phyloP scores from a whole-genome alignment of 768 basidiomycete genomes.

The Leccinum ochraceum region DNA sequence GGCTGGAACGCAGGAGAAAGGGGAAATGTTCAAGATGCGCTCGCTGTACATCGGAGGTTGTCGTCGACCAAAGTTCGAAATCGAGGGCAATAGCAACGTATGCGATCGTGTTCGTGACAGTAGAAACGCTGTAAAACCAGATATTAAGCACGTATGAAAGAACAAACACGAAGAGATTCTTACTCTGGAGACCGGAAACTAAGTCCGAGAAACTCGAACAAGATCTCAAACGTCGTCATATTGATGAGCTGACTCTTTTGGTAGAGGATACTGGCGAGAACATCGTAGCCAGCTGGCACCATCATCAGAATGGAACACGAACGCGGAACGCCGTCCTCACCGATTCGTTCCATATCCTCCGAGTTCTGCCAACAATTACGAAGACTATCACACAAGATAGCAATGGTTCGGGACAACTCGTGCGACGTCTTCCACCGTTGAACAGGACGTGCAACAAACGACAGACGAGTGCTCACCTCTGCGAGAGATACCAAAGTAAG shows the following conservation, averaged over 20 bases:
- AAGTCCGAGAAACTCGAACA: constrained; percentile 86
- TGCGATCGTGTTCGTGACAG: constrained; percentile 77
- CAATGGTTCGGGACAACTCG: constrained; percentile 71
- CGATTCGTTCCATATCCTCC: constrained; percentile 89
- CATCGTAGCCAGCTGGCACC: constrained; percentile 79
- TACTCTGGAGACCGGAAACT: constrained; percentile 83
- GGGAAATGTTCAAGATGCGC: constrained; percentile 82
- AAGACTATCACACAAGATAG: constrained; percentile 74
- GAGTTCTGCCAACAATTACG: constrained; percentile 90
- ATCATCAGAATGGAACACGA: constrained; percentile 1
- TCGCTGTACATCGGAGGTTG: constrained; percentile 69
- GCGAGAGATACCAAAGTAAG: constrained; percentile 78
- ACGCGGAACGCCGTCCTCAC: constrained; percentile 46
- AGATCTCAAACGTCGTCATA: constrained; percentile 73
- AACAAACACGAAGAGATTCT: constrained; percentile 24
- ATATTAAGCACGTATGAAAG: constrained; percentile 1
- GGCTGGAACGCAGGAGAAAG: constrained; percentile 70
- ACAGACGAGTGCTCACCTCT: constrained; percentile 44
- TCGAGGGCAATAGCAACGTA: constrained; percentile 85
- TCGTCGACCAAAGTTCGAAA: constrained; percentile 85
- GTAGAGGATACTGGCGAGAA: constrained; percentile 72
- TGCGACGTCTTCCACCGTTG: constrained; percentile 57
- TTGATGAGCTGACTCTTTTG: constrained; percentile 75
- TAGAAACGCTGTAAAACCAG: constrained; percentile 56
- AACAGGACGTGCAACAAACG: background rate